Percentiles rank a stretch among this genome's conserved stretches.
Conservation (phyloP, 257 asterid genomes). For the Rubia yunnanensis region DNA sequence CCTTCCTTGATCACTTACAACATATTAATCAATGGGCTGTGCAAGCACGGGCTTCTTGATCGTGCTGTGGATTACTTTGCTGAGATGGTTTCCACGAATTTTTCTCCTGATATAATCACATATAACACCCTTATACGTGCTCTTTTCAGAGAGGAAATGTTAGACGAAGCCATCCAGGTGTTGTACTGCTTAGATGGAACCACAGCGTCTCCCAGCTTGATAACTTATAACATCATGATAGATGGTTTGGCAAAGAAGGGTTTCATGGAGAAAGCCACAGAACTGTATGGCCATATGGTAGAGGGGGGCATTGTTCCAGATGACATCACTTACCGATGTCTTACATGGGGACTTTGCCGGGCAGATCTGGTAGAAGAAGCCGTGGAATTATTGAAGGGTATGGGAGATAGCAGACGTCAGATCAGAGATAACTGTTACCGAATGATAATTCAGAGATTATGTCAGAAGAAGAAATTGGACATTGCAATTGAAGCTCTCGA, state of each 20-base stretch:
- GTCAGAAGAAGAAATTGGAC: slow-evolving; percentile 50
- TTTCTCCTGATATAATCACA: slow-evolving; percentile 64
- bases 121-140: slow-evolving; percentile 72
- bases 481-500: slow-evolving; percentile 47
- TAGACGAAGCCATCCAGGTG: slow-evolving; percentile 55
- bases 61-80: slow-evolving; percentile 59
- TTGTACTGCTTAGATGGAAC: slow-evolving; percentile 32
- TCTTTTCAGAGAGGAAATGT: slow-evolving; percentile 50
- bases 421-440: slow-evolving; percentile 72
- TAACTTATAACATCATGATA: slow-evolving; percentile 70
- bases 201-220: slow-evolving; percentile 45
- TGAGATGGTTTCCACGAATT: slow-evolving; percentile 45
- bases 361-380: slow-evolving; percentile 72
- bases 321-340: slow-evolving; percentile 65
- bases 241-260: slow-evolving; percentile 75
- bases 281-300: slow-evolving; percentile 52
- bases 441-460: slow-evolving; percentile 51
- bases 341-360: slow-evolving; percentile 79
- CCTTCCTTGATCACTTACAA: slow-evolving; percentile 64
- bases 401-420: slow-evolving; percentile 28
- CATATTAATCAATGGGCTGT: slow-evolving; percentile 62
- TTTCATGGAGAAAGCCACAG: slow-evolving; percentile 58
- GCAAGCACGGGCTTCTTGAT: slow-evolving; percentile 60
- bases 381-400: slow-evolving; percentile 42
- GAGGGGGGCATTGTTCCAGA: slow-evolving; percentile 56